phyloP scores from a whole-genome alignment of 192 early-diverging fungal genomes.

The Geranomyces michiganensis region DNA sequence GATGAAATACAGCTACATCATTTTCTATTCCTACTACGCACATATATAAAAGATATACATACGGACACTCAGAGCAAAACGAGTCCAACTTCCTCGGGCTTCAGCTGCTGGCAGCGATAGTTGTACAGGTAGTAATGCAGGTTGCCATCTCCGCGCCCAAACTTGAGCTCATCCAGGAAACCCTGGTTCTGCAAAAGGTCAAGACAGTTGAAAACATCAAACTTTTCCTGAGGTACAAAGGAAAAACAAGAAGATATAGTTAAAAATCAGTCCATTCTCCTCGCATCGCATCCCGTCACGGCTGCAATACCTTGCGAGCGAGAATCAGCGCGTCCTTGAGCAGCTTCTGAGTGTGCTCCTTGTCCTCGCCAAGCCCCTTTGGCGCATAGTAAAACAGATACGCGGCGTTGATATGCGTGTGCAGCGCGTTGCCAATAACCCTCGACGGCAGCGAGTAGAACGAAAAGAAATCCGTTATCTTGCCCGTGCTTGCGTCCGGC shows the following conservation, averaged over 20 bases:
- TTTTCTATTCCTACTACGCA: no score
- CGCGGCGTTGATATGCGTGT: conserved; percentile 80
- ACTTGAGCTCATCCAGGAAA: conserved; percentile 83
- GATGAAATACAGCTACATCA: no score
- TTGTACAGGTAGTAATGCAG: conserved; percentile 98
- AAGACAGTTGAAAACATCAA: conserved; percentile 96
- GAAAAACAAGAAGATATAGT: background rate
- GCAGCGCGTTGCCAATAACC: conserved; percentile 74
- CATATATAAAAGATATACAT: no score
- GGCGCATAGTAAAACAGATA: conserved; percentile 93
- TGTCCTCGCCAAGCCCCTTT: conserved; percentile 51
- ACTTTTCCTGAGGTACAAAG: conserved; percentile 49
- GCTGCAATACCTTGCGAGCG: conserved; percentile 53
- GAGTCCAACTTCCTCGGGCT: conserved; percentile 74
- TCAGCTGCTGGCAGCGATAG: conserved; percentile 77
- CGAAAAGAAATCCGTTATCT: conserved; percentile 87
- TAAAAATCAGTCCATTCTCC: background rate
- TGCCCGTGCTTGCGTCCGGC: conserved; percentile 55
- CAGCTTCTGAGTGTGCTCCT: conserved; percentile 60
- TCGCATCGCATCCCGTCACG: background rate
- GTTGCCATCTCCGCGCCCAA: conserved; percentile 91
- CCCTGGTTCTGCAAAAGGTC: conserved; percentile 87
- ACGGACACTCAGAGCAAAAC: conserved; percentile 74
- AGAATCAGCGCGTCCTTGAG: conserved; percentile 81
- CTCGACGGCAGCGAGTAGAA: conserved; percentile 96